Base-by-base conservation (phyloP, 305 asterid genomes). In the Lippia alba region DNA sequence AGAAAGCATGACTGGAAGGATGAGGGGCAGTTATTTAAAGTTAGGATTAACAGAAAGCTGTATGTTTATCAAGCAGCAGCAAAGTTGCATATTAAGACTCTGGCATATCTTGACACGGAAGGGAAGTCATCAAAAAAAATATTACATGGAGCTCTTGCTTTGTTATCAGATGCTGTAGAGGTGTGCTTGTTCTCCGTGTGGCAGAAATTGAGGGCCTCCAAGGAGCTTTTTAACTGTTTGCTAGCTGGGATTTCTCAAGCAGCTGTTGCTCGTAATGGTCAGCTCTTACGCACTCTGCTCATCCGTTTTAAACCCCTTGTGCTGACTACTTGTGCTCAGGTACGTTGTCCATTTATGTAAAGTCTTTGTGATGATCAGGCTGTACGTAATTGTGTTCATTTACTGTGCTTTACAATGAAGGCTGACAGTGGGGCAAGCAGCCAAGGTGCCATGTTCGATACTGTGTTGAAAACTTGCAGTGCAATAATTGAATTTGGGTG, bases 241-340 rank as follows among this genome's bases (percentile, higher is more conserved):
- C 91, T 88, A 62, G 70, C 80, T 72, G 94, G 89, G 65, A 85
- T 88, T 74, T 84, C 91, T 36, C 86, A 88, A 72, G 87, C 86
- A 19, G 89, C 94, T 20, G 74, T 76, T 63, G 74, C 81, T 64
- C 85, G 91, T 49, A 87, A 80, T 64, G 94, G 94, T 40, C 94
- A 88, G 80, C 87, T 86, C 59, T 81, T 88, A 71, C 84, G 88
- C 3, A 79, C 84, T 59, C 80, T 88, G 60, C 87, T 85, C 49
- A 84, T 88, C 74, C 91, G 89, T 44, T 88, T 82, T 66, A 88
- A 85, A 72, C 82, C 80, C 61, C 89, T 88, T 64, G 91, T 85
- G 74, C 77, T 82, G 69, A 77, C 77, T 67, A 77, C 89, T 56
- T 88, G 94, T 76, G 78, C 79, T 76, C 87, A 84, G 89, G 94